Percentiles rank a stretch among this genome's conserved stretches.
phyloP scores from a whole-genome alignment of 345 rosid species.

The Pugionium cornutum region DNA sequence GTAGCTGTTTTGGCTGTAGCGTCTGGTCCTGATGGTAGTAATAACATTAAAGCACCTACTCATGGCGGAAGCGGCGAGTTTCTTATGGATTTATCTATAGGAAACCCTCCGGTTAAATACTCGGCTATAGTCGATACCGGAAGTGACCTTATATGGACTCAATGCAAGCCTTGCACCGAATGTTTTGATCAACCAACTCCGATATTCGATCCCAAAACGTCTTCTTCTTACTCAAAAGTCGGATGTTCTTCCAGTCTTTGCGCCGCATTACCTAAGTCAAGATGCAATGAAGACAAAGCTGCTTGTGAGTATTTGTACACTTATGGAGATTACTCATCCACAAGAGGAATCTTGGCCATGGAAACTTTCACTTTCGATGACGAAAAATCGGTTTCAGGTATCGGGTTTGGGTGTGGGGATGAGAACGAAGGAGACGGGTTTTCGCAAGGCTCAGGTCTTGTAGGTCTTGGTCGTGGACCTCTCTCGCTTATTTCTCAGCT shows the following conservation, averaged over 20 bases:
- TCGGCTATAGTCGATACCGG: constrained; percentile 86
- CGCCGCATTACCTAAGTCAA: constrained; percentile 50
- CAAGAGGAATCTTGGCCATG: constrained; percentile 60
- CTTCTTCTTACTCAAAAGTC: constrained; percentile 59
- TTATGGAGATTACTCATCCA: constrained; percentile 87
- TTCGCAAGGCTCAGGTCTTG: constrained; percentile 78
- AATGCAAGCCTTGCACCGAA: constrained; percentile 77
- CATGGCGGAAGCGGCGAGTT: constrained; percentile 80
- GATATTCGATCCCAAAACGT: constrained; percentile 67
- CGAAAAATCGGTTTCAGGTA: constrained; percentile 43
- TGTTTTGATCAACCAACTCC: constrained; percentile 78
- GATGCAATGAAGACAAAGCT: constrained; percentile 36
- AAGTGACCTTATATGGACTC: constrained; percentile 95
- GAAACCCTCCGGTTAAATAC: constrained; percentile 60
- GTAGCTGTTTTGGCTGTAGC: constrained; percentile 39
- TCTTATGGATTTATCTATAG: constrained; percentile 67
- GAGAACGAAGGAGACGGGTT: constrained; percentile 87
- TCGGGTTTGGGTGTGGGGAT: constrained; percentile 85
- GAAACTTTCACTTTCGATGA: constrained; percentile 74
- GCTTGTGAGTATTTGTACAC: constrained; percentile 71
- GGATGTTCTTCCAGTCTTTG: constrained; percentile 68
- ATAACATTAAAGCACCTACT: constrained; percentile 48
- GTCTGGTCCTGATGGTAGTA: constrained; percentile 25
- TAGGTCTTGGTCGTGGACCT: constrained; percentile 79
- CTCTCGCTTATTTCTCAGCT: constrained; percentile 80